Evolutionary conservation across 1,284 basidiomycete genomes (phyloP), one percentile per base, ranked within the genome.

Genomic region (Vanrija sp.): DNA sequence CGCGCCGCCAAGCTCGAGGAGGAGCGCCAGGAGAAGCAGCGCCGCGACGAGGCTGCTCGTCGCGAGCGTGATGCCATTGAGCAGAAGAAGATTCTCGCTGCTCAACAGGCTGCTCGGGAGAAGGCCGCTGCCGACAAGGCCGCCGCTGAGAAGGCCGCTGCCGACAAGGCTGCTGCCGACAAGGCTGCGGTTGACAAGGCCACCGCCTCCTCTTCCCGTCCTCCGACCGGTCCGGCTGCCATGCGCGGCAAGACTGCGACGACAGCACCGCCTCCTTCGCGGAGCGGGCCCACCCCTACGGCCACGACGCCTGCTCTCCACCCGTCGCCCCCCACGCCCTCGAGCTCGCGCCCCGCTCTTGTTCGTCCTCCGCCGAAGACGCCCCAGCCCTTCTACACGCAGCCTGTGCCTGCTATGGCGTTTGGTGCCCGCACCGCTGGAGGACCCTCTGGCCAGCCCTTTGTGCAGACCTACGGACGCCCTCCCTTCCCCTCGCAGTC

Each of bases 271-370:
- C 53, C 59, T n/a, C 46, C 55, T 14, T 51, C 64, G 38, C 59
- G 61, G 49, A 67, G 63, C 45, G 69, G 65, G 28, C 49, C 63
- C 2, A 62, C 64, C 9, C 62, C 65, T n/a, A 62, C 61, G 10
- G 48, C 56, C 1, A 59, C 64, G 2, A 62, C 66, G 7, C 69
- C 69, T 1, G 94, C 78, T 92, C 91, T 46, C 88, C 91, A 61
- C 93, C 91, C 1, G 91, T 97, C 55, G 90, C 94, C 45, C 91
- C 95, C 79, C 83, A 96, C 53, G 89, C 95, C 72, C 85, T 95
- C 75, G n/a, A 46, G 38, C 9, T 38, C 40, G 2, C 51, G 51
- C 10, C 51, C 50, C 5, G 38, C 46, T 28, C 51, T 55, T 46
- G 43, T 55, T 46, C 15, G 46, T 57, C 40, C 54, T 29, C 52